A percentile compares a stretch with the other conserved stretches of the same genome.
These are phyloP conservation scores for Diutina pseudorugosa DNA, from an alignment of 1,139 yeast species.

Conservation along the genomic window DNA sequence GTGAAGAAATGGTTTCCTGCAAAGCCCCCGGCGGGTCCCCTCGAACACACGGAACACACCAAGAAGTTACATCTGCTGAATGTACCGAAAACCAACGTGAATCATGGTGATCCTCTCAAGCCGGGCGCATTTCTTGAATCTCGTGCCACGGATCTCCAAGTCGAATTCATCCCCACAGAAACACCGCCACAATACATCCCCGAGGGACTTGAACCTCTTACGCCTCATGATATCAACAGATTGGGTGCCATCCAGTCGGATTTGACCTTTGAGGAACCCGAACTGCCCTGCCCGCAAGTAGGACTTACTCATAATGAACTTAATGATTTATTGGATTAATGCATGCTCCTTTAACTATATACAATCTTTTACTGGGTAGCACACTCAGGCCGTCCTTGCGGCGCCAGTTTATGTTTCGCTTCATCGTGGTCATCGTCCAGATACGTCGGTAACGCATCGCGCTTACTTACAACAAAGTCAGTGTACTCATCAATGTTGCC, in stretches of 20 bases:
- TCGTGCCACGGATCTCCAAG: constrained; percentile 16
- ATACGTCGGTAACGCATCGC: constrained; percentile 25
- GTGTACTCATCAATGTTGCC: constrained; percentile 30
- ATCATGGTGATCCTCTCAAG: constrained; percentile 25
- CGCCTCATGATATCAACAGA: constrained; percentile 8
- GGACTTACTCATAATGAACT: constrained; percentile 11
- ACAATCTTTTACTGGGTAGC: constrained; percentile 21
- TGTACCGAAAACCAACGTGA: constrained; percentile 9
- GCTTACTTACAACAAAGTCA: constrained; percentile 24
- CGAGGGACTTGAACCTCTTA: constrained; percentile 8
- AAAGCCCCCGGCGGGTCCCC: constrained; percentile 5
- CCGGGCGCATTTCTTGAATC: constrained; percentile 5
- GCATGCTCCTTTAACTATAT: constrained; percentile 7
- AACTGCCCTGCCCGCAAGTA: constrained; percentile 7
- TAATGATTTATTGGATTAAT: constrained; percentile 7
- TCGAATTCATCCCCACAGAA: constrained; percentile 23
- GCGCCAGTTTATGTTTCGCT: constrained; percentile 7
- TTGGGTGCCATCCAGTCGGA: constrained; percentile 8
- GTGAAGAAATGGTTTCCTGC: constrained; percentile 8
- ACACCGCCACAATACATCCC: constrained; percentile 21
- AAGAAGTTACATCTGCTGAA: constrained; percentile 17
- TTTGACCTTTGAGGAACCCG: constrained; percentile 9
- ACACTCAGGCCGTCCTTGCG: constrained; percentile 25
- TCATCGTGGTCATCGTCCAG: constrained; percentile 10
- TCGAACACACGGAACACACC: constrained; percentile 12